A percentile compares a stretch with the other conserved stretches of the same genome.
Conservation (phyloP, 148 eudicot species). For the Silene uniflora region DNA sequence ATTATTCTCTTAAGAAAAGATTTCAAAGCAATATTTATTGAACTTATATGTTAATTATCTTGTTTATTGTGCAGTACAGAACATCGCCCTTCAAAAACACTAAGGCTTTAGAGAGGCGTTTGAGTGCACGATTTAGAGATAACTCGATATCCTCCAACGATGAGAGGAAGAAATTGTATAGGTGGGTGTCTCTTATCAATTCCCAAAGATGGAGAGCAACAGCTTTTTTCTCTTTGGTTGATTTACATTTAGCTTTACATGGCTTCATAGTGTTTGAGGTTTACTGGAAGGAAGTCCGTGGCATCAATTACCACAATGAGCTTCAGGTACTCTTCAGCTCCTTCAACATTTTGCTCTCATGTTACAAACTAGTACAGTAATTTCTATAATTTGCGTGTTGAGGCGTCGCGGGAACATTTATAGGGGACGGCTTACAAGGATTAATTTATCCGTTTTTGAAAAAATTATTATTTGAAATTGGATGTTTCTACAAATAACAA, state of each 20-base stretch:
- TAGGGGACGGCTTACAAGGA: no score
- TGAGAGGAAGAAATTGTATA: constrained; percentile 32
- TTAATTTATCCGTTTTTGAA: no score
- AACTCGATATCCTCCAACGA: constrained; percentile 31
- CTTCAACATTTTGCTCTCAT: background rate
- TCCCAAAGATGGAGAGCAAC: constrained; percentile 53
- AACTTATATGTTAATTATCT: constrained; percentile 11
- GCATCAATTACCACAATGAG: constrained; percentile 80
- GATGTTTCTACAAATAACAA: no score
- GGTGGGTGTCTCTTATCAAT: constrained; percentile 63
- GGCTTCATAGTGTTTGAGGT: constrained; percentile 94
- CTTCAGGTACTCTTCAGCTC: constrained; percentile 63
- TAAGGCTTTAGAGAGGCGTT: constrained; percentile 45
- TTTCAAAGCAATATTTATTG: background rate
- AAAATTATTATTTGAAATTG: no score
- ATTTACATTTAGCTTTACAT: constrained; percentile 70
- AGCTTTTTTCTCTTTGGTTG: constrained; percentile 61
- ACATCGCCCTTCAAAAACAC: constrained; percentile 84
- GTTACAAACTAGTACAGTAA: background rate
- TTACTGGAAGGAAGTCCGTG: constrained; percentile 77
- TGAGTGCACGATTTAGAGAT: constrained; percentile 33
- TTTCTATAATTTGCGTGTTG: background rate
- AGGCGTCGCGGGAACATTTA: no score
- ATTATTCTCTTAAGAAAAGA: constrained; percentile 13
- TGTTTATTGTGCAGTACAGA: constrained; percentile 54